Percentiles rank a stretch among this genome's conserved stretches.
Evolutionary conservation across 2,329 filamentous ascomycete species (phyloP).

Genomic region (Beauveria varroae): DNA sequence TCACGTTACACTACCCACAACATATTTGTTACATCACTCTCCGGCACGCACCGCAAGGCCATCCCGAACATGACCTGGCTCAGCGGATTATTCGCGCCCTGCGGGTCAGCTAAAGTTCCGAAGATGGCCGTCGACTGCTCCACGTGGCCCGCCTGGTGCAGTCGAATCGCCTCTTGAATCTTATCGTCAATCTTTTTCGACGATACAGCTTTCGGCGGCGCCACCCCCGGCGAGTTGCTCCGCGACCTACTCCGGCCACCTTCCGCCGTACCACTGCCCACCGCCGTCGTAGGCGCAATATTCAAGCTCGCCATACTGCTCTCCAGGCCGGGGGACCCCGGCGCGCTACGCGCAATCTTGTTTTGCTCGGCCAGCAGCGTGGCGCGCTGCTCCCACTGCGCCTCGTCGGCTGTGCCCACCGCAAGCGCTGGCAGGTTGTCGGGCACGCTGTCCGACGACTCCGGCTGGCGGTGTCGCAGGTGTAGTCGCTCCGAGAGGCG

Average conservation of each 20-base stretch:
- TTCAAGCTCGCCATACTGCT: background rate
- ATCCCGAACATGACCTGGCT: conserved; percentile 95
- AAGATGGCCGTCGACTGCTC: conserved; percentile 79
- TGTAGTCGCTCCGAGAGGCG: conserved; percentile 66
- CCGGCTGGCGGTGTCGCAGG: conserved; percentile 45
- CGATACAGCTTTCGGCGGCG: conserved; percentile 27
- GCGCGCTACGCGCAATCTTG: conserved; percentile 38
- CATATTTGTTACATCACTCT: background rate
- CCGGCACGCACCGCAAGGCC: conserved; percentile 59
- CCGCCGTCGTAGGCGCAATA: conserved; percentile 17
- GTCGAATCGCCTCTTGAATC: conserved; percentile 90
- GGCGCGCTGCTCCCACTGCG: conserved; percentile 86
- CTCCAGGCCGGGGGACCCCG: conserved; percentile 26
- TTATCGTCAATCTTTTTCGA: conserved; percentile 54
- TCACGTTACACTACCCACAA: background rate
- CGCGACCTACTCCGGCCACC: background rate
- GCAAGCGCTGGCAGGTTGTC: conserved; percentile 70
- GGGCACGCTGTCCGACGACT: conserved; percentile 68
- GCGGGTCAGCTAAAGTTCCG: conserved; percentile 70
- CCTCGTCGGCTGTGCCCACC: conserved; percentile 46
- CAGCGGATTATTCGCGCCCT: conserved; percentile 82
- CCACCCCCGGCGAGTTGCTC: conserved; percentile 18
- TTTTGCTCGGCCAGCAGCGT: conserved; percentile 73
- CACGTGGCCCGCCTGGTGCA: conserved; percentile 81
- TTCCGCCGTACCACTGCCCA: conserved; percentile 21